Evolutionary conservation across 441 rosid species (phyloP), one percentile per base, ranked within the genome.

Genomic region (Adansonia madagascariensis): DNA sequence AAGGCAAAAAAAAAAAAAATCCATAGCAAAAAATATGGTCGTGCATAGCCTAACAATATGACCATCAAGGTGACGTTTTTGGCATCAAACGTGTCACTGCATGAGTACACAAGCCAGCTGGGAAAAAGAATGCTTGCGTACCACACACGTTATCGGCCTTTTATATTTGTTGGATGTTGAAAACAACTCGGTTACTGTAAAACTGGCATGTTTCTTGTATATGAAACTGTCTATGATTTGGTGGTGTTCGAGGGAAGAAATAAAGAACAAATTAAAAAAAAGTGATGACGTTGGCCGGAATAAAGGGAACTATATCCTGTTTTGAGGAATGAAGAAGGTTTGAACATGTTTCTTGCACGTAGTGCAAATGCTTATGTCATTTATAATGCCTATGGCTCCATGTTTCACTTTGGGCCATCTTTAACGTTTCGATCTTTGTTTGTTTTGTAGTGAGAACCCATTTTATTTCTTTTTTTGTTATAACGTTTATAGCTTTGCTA

Each of bases 401-500:
- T 59, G 39, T 78, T 61, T 66, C 27, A 10, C 47, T 76, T 53
- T 44, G n/a, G 41, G 67, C 62, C 79, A 74, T 50, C 35, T 24
- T 75, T 56, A 79, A 82, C 71, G 82, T 74, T 68, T 78, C 62
- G 35, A 11, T 14, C 14, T 77, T 65, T 11, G 6, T 55, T 78
- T 67, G 20, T 74, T 76, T 80, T 68, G 4, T 65, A 47, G 61
- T 27, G 27, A n/a, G 0, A 15, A 1, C 5, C n/a, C 35, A 31
- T 31, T 31, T 31, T 31, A 31, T 31, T 2, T 31, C 35, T 31
- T 31, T 31, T 43, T 17, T 52, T 74, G 9, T 64, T 80, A 66
- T 78, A 83, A 84, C 82, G 82, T 64, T 73, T 81, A 75, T 77
- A 71, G 49, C 24, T 79, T 75, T 71, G 66, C 75, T 60, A 60